A percentile compares a stretch with the other conserved stretches of the same genome.
phyloP scores from a whole-genome alignment of 805 yeast species.

The Barnettozyma californica region DNA sequence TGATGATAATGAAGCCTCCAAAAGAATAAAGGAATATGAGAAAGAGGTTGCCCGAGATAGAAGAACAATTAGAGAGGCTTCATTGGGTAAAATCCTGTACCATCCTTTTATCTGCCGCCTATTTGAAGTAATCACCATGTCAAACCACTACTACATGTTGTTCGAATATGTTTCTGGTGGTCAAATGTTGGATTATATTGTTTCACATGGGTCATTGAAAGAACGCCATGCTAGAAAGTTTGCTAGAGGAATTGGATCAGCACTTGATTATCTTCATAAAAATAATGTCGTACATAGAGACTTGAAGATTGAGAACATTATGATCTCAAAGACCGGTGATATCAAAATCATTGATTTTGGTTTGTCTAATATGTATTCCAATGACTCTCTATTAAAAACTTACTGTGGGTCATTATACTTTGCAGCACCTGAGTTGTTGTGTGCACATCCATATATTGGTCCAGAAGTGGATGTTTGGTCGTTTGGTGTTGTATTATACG shows the following conservation, averaged over 20 bases:
- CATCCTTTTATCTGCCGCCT: slow-evolving; percentile 91
- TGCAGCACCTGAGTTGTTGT: slow-evolving; percentile 95
- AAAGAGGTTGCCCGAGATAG: slow-evolving; percentile 86
- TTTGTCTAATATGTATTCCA: slow-evolving; percentile 77
- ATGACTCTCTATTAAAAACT: slow-evolving; percentile 70
- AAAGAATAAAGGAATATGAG: slow-evolving; percentile 64
- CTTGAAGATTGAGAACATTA: slow-evolving; percentile 90
- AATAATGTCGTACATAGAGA: slow-evolving; percentile 97
- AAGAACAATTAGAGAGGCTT: slow-evolving; percentile 92
- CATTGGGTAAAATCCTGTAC: slow-evolving; percentile 80
- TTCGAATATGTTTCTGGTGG: slow-evolving; percentile 97
- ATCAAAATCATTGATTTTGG: slow-evolving; percentile 97
- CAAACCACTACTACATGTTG: slow-evolving; percentile 93
- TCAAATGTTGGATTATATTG: slow-evolving; percentile 94
- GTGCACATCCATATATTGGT: slow-evolving; percentile 89
- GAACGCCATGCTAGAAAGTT: slow-evolving; percentile 93
- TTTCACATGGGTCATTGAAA: slow-evolving; percentile 89
- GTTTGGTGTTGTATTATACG: slow-evolving; percentile 93
- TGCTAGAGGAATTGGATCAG: slow-evolving; percentile 91
- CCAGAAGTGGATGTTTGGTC: slow-evolving; percentile 99
- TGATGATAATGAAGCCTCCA: slow-evolving; percentile 50
- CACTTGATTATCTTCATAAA: slow-evolving; percentile 87
- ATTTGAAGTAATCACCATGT: slow-evolving; percentile 93
- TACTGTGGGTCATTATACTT: slow-evolving; percentile 96
- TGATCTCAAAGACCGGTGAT: slow-evolving; percentile 91